Base-by-base conservation (phyloP, 1,284 basidiomycete species). In the Ganoderma sp. region DNA sequence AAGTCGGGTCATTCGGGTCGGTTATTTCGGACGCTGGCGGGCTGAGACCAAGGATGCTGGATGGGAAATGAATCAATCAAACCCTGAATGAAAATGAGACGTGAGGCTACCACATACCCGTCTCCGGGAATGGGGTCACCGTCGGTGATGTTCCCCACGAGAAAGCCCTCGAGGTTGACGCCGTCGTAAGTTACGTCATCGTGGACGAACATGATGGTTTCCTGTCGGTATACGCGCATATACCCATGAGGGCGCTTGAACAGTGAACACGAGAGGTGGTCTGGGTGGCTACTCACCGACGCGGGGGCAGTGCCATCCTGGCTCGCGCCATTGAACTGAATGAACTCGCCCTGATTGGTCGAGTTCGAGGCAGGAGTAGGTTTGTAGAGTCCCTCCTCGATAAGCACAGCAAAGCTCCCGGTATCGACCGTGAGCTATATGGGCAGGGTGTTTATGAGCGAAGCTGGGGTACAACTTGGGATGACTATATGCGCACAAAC, bases 11-110 rank as follows among this genome's bases (percentile, higher is more conserved):
- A 34, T 57, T 32, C 9, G 64, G 64, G 32, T 67, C 70, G 15
- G 61, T 69, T 59, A 68, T 66, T 19, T 60, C 59, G 4, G 70
- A 67, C 6, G 68, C 66, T 0, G 70, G 70, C 39, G 70, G 70
- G 22, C 65, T 66, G 50, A 66, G 62, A 19, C 65, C 65, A 34
- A 61, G 34, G 6, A 66, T 43, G 17, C 65, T 66, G 28, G 17
- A 37, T 28, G 15, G 2, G 8, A 10, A 19, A 37, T 2, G 0
- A 9, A 45, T 8, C 6, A 19, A 17, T 25, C 19, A 0, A 48
- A 25, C 60, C 15, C 15, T 17, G 1, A 48, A n/a, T 8, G 9
- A 4, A 4, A 4, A 4, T 22, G 12, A 43, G 15, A 41, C 5
- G 5, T n/a, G 5, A 12, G 48, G 1, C 5, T 8, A 4, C 8